Conservation (phyloP, 345 rosid species). For the Euphorbia lathyris region DNA sequence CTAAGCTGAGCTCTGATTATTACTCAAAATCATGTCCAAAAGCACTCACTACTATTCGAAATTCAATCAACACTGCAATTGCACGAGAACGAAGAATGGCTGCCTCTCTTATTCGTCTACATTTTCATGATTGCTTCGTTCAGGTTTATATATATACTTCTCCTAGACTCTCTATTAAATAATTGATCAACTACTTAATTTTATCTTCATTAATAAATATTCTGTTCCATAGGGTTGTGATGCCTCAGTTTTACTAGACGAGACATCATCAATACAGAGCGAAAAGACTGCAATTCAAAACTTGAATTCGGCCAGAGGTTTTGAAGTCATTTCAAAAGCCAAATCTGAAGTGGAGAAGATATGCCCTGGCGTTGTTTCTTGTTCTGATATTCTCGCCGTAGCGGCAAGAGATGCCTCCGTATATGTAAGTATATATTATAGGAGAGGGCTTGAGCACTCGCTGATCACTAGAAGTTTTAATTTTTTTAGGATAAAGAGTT, state of each 20-base stretch:
- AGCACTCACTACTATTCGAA: constrained; percentile 10
- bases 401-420: constrained; percentile 23
- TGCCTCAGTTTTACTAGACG: constrained; percentile 24
- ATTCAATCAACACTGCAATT: constrained; percentile 9
- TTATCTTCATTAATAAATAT: not conserved
- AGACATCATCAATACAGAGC: constrained; percentile 11
- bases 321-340: constrained; percentile 11
- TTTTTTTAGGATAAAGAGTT: too few species aligned
- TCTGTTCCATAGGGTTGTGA: constrained; percentile 20
- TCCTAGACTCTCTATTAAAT: not conserved
- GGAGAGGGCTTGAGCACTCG: too few species aligned
- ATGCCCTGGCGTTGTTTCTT: constrained; percentile 17
- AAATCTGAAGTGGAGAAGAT: constrained; percentile 17
- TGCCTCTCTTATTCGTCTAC: constrained; percentile 21
- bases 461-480: too few species aligned
- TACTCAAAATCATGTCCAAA: constrained; percentile 16
- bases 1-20: constrained; percentile 9
- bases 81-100: constrained; percentile 20
- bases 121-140: constrained; percentile 21
- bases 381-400: constrained; percentile 12
- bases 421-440: constrained; percentile 7
- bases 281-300: constrained; percentile 16
- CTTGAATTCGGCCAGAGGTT: constrained; percentile 13
- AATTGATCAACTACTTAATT: not conserved
- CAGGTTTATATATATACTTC: constrained; percentile 1